Conservation (phyloP, 2,329 filamentous ascomycete species). For the Microdochium nivale region DNA sequence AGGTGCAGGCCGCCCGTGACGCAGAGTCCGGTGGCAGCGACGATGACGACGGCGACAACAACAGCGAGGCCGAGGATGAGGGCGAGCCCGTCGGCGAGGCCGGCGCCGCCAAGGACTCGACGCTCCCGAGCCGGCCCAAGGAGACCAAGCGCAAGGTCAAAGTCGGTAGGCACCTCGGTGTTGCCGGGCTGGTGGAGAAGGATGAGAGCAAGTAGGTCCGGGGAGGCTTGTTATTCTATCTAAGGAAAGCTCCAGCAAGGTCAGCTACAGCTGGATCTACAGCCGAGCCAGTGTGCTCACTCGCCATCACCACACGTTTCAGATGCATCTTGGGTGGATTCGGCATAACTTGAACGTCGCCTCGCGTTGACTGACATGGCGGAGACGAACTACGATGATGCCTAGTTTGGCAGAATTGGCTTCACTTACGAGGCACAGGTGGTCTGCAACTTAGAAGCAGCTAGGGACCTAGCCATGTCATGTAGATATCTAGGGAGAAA, state of each 20-base stretch:
- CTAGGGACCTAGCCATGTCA: no score
- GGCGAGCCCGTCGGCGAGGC: constrained; percentile 62
- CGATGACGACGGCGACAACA: constrained; percentile 56
- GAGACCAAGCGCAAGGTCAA: constrained; percentile 75
- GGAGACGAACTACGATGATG: no score
- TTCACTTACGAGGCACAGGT: no score
- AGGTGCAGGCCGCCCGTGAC: constrained; percentile 26
- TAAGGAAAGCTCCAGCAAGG: neutral
- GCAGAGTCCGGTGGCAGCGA: constrained; percentile 2
- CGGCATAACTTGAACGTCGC: no score
- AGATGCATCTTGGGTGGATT: no score
- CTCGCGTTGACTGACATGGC: no score
- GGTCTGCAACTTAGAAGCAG: no score
- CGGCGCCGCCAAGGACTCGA: constrained; percentile 39
- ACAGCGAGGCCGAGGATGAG: constrained; percentile 36
- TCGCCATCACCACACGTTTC: no score
- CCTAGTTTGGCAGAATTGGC: no score
- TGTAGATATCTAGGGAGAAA: no score
- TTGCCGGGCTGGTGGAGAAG: constrained; percentile 69
- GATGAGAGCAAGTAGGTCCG: constrained; percentile 45
- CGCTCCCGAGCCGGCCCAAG: constrained; percentile 19
- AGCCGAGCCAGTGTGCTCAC: no score
- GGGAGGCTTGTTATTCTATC: neutral
- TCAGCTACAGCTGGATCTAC: neutral
- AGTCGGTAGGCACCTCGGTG: constrained; percentile 71